phyloP scores from a whole-genome alignment of 306 rosid species.

The Ammopiptanthus mongolicus region DNA sequence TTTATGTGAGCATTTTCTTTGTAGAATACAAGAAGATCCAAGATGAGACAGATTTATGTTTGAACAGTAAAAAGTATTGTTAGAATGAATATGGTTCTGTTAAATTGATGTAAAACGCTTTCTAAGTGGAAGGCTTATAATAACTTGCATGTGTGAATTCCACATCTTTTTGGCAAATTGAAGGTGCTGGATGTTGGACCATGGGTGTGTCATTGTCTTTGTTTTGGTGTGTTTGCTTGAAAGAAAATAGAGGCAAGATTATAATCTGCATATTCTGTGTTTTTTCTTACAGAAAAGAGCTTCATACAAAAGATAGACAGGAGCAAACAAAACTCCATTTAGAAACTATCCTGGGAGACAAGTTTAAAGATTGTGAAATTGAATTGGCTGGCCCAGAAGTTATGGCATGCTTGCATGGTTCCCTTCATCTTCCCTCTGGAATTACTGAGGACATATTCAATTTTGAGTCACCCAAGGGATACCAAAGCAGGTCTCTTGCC shows the following conservation, averaged over 20 bases:
- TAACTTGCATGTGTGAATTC: too few species aligned
- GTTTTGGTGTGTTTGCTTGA: background rate
- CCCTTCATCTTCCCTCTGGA: conserved; percentile 42
- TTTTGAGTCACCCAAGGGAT: conserved; percentile 29
- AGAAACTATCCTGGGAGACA: conserved; percentile 30
- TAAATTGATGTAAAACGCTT: background rate
- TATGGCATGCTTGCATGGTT: conserved; percentile 37
- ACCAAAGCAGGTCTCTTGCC: conserved; percentile 26
- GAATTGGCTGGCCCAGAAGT: conserved; percentile 43
- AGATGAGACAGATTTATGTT: background rate
- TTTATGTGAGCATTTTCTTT: background rate
- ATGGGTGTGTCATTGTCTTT: background rate
- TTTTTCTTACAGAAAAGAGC: conserved; percentile 36
- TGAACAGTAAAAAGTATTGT: background rate
- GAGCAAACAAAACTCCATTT: conserved; percentile 37
- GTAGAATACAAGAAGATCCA: background rate
- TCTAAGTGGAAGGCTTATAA: too few species aligned
- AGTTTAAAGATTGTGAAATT: conserved; percentile 43
- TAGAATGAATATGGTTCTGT: background rate
- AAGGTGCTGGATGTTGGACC: too few species aligned
- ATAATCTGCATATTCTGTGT: background rate
- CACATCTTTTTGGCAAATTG: too few species aligned
- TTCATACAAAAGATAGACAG: conserved; percentile 41
- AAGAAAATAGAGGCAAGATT: background rate
- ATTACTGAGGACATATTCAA: conserved; percentile 44